Percentiles rank a stretch among this genome's conserved stretches.
Evolutionary conservation across 2,329 filamentous ascomycete species (phyloP).

Genomic region (Hortaea werneckii): DNA sequence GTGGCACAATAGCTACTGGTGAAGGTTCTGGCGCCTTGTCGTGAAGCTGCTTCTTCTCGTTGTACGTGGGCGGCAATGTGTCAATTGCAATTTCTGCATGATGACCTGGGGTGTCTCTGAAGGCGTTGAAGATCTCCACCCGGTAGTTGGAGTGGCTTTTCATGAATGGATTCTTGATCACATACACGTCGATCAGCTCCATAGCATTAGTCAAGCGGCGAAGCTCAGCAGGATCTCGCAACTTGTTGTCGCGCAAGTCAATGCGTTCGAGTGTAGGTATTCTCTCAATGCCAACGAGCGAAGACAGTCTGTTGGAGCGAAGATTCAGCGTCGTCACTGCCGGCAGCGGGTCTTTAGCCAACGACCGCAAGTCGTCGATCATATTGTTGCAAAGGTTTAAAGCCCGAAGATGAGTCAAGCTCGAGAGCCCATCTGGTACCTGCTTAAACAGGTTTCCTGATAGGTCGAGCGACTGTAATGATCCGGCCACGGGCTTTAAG

Average conservation of each 20-base stretch:
- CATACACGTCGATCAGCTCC: slow-evolving; percentile 85
- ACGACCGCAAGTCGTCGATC: slow-evolving; percentile 86
- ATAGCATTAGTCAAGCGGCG: slow-evolving; percentile 83
- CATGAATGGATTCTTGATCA: slow-evolving; percentile 83
- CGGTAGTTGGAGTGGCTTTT: slow-evolving; percentile 79
- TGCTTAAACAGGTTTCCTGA: slow-evolving; percentile 91
- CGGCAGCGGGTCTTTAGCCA: slow-evolving; percentile 75
- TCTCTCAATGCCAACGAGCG: slow-evolving; percentile 81
- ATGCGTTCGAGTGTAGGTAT: slow-evolving; percentile 80
- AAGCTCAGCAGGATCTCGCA: slow-evolving; percentile 85
- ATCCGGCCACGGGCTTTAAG: slow-evolving; percentile 73
- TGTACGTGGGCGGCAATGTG: slow-evolving; percentile 68
- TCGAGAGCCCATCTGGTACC: slow-evolving; percentile 82
- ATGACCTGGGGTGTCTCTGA: slow-evolving; percentile 80
- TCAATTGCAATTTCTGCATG: slow-evolving; percentile 87
- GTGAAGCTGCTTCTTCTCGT: slow-evolving; percentile 72
- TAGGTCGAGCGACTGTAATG: slow-evolving; percentile 81
- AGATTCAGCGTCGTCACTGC: slow-evolving; percentile 91
- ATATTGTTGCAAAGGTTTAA: slow-evolving; percentile 94
- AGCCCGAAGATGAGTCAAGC: slow-evolving; percentile 75
- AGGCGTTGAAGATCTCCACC: slow-evolving; percentile 89
- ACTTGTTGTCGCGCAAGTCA: slow-evolving; percentile 79
- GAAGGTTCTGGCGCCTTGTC: slow-evolving; percentile 70
- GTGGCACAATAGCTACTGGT: slow-evolving; percentile 64
- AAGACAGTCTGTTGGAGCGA: slow-evolving; percentile 75